A percentile compares a stretch with the other conserved stretches of the same genome.
Evolutionary conservation across 495 filamentous ascomycete genomes (phyloP).

Genomic region (Usnea hakonensis): DNA sequence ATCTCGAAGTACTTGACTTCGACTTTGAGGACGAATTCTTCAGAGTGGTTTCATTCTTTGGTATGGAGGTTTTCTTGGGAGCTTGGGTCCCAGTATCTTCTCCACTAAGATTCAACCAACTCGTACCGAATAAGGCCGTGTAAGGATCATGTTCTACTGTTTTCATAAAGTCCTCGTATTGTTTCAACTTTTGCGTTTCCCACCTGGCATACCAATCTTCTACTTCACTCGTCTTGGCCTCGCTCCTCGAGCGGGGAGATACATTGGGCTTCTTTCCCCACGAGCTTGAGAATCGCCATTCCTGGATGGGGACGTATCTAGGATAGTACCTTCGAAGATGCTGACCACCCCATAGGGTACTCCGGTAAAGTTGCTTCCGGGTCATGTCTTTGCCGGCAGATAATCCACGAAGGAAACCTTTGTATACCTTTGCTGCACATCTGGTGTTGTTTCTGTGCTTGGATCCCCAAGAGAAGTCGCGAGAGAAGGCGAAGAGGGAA

Average conservation of each 20-base stretch:
- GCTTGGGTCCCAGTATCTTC: not conserved
- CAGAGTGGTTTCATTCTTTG: conserved; percentile 2
- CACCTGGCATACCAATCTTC: conserved; percentile 17
- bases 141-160: conserved; percentile 37
- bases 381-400: not conserved
- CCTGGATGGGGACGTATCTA: conserved; percentile 8
- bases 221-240: conserved; percentile 4
- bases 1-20: not conserved
- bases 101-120: conserved; percentile 17
- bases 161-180: conserved; percentile 30
- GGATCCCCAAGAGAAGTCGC: conserved; percentile 15
- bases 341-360: conserved; percentile 6
- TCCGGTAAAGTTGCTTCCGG: conserved; percentile 9
- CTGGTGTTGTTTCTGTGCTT: conserved; percentile 6
- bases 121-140: conserved; percentile 36
- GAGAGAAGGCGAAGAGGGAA: conserved; percentile 3
- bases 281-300: conserved; percentile 17
- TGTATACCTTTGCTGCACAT: conserved; percentile 6
- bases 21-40: not conserved
- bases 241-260: not conserved
- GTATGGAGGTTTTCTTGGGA: not conserved
- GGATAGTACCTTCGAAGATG: conserved; percentile 7
- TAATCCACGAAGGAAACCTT: conserved; percentile 11
- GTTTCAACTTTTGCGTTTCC: conserved; percentile 8
- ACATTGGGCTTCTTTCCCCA: conserved; percentile 10